phyloP scores from a whole-genome alignment of 805 yeast genomes.

The Nakazawaea peltata region DNA sequence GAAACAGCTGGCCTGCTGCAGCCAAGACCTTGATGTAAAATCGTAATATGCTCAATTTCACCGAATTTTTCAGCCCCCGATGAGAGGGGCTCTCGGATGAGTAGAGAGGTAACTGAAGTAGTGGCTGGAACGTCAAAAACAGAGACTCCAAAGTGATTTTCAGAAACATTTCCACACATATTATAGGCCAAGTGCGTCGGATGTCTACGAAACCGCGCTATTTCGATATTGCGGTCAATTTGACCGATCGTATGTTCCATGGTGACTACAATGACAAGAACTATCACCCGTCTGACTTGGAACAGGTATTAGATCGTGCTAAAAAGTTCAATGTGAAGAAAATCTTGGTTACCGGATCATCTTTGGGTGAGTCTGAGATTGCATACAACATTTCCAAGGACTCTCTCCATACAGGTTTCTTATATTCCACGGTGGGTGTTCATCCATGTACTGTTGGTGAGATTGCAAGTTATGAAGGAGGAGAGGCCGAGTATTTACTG shows the following conservation, averaged over 20 bases:
- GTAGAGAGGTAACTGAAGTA: too few relatives aligned
- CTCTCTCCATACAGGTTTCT: constrained; percentile 13
- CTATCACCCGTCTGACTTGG: constrained; percentile 62
- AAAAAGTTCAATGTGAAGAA: constrained; percentile 52
- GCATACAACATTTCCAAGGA: constrained; percentile 48
- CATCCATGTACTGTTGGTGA: constrained; percentile 87
- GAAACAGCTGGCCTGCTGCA: too few relatives aligned
- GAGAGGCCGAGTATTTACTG: constrained; percentile 33
- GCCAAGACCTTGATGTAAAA: too few relatives aligned
- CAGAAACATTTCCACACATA: too few relatives aligned
- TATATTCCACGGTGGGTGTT: constrained; percentile 79
- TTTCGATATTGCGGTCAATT: constrained; percentile 40
- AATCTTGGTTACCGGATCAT: constrained; percentile 80
- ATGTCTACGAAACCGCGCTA: constrained; percentile 3
- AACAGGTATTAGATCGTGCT: constrained; percentile 60
- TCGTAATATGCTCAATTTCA: too few relatives aligned
- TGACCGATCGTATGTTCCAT: constrained; percentile 82
- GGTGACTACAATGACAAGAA: constrained; percentile 71
- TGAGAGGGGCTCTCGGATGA: too few relatives aligned
- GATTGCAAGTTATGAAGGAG: constrained; percentile 22
- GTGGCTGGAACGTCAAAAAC: too few relatives aligned
- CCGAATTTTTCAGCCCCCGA: too few relatives aligned
- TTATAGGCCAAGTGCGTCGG: too few relatives aligned
- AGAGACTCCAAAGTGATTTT: too few relatives aligned
- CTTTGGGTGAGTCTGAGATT: constrained; percentile 54